These are phyloP conservation scores for Gymnopus androsaceus DNA, from an alignment of 1,284 basidiomycete genomes.

Conservation along the genomic window DNA sequence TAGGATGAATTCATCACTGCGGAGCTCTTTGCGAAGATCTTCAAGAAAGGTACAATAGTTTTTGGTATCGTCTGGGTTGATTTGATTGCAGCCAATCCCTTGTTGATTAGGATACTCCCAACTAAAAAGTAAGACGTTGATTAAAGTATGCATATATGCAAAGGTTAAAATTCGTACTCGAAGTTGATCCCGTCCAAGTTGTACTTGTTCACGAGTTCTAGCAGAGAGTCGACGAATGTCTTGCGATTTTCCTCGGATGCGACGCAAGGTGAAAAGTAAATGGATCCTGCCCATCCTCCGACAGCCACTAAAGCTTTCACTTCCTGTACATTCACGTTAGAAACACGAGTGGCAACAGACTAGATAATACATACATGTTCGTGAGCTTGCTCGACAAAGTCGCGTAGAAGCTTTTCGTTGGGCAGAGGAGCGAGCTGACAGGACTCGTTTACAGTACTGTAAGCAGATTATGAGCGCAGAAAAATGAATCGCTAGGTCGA, in stretches of 20 bases:
- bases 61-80: constrained; percentile 48
- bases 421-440: too few relatives aligned
- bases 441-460: too few relatives aligned
- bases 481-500: background rate
- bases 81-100: constrained; percentile 55
- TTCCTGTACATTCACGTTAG: constrained; percentile 25
- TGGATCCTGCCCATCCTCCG: constrained; percentile 72
- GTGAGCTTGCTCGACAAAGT: constrained; percentile 13
- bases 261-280: constrained; percentile 60
- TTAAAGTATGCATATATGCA: background rate
- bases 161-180: constrained; percentile 42
- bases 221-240: constrained; percentile 59
- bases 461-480: too few relatives aligned
- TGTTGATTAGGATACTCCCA: constrained; percentile 69
- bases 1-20: constrained; percentile 55
- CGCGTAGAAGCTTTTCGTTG: constrained; percentile 3
- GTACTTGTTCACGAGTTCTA: constrained; percentile 51
- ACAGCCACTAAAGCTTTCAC: constrained; percentile 67
- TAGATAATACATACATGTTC: constrained; percentile 10
- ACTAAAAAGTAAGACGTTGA: constrained; percentile 34
- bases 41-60: constrained; percentile 65
- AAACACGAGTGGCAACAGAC: background rate
- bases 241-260: constrained; percentile 48
- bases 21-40: constrained; percentile 53
- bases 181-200: constrained; percentile 69